phyloP scores from a whole-genome alignment of 371 early-diverging fungal genomes.

The Syncephalastrum racemosum region DNA sequence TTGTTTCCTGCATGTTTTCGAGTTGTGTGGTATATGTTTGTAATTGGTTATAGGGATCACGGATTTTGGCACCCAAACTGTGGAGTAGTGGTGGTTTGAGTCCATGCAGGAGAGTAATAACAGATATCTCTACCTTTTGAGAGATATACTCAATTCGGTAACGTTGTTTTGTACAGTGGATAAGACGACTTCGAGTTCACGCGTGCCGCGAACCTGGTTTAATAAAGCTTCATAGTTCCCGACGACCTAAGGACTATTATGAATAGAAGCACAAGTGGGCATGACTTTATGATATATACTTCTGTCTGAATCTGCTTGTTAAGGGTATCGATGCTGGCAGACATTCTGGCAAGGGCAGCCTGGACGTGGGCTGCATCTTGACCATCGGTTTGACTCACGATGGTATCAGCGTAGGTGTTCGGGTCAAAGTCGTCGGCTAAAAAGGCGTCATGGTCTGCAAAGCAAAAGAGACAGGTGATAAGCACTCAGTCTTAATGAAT shows the following conservation, averaged over 20 bases:
- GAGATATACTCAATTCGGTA: constrained; percentile 53
- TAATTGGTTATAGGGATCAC: constrained; percentile 63
- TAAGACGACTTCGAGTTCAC: constrained; percentile 60
- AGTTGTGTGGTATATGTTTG: constrained; percentile 58
- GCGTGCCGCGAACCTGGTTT: constrained; percentile 70
- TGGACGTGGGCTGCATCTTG: constrained; percentile 61
- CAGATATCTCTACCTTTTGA: constrained; percentile 46
- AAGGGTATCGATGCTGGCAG: constrained; percentile 74
- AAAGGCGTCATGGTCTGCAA: constrained; percentile 60
- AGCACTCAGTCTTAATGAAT: not conserved
- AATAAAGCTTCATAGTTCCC: constrained; percentile 70
- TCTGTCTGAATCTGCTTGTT: constrained; percentile 79
- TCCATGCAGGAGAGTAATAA: not conserved
- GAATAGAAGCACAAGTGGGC: not conserved
- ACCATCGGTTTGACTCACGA: constrained; percentile 49
- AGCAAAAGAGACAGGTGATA: not conserved
- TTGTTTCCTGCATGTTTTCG: constrained; percentile 61
- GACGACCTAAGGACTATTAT: constrained; percentile 51
- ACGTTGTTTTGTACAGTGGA: constrained; percentile 58
- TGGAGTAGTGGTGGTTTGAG: not conserved
- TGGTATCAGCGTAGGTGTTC: constrained; percentile 54
- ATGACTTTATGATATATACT: constrained; percentile 30
- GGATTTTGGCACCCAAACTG: constrained; percentile 61
- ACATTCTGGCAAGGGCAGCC: constrained; percentile 67
- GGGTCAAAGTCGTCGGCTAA: constrained; percentile 60